Evolutionary conservation across 495 filamentous ascomycete genomes (phyloP).

Genomic region (Glonium stellatum): DNA sequence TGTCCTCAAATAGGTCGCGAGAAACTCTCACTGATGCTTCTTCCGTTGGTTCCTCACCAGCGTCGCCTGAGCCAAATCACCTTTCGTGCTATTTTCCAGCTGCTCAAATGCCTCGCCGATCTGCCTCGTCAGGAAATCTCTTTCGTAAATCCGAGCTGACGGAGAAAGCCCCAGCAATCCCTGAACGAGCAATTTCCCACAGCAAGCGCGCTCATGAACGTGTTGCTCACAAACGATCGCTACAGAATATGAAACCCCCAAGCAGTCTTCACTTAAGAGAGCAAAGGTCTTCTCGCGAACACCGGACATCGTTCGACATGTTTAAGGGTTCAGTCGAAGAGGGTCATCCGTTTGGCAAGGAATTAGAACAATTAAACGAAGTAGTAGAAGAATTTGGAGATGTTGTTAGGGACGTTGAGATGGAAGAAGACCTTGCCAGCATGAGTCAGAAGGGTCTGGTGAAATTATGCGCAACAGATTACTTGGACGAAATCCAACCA

Average conservation of each 20-base stretch:
- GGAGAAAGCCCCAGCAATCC: slow-evolving; percentile 41
- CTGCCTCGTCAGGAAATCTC: slow-evolving; percentile 37
- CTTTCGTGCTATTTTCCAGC: slow-evolving; percentile 71
- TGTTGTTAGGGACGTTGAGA: slow-evolving; percentile 39
- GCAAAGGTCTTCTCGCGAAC: slow-evolving; percentile 49
- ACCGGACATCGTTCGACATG: slow-evolving; percentile 43
- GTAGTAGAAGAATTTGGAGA: slow-evolving; percentile 80
- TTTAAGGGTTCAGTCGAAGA: slow-evolving; percentile 31
- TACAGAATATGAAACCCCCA: slow-evolving; percentile 44
- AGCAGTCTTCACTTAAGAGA: slow-evolving; percentile 39
- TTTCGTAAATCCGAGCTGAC: slow-evolving; percentile 31
- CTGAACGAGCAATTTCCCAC: slow-evolving; percentile 71
- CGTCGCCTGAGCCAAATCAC: slow-evolving; percentile 63
- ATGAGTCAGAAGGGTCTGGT: slow-evolving; percentile 61
- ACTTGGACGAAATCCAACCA: slow-evolving; percentile 70
- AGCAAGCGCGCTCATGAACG: slow-evolving; percentile 71
- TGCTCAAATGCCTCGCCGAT: slow-evolving; percentile 37
- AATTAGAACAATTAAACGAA: slow-evolving; percentile 67
- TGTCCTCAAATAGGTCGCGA: slow-evolving; percentile 45
- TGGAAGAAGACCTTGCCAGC: slow-evolving; percentile 47
- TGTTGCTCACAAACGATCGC: slow-evolving; percentile 60
- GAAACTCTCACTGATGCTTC: slow-evolving; percentile 67
- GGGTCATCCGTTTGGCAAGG: slow-evolving; percentile 57
- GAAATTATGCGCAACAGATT: slow-evolving; percentile 75
- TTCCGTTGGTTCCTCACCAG: slow-evolving; percentile 53